Evolutionary conservation across 2,329 filamentous ascomycete genomes (phyloP).

Genomic region (Talaromyces verruculosus): DNA sequence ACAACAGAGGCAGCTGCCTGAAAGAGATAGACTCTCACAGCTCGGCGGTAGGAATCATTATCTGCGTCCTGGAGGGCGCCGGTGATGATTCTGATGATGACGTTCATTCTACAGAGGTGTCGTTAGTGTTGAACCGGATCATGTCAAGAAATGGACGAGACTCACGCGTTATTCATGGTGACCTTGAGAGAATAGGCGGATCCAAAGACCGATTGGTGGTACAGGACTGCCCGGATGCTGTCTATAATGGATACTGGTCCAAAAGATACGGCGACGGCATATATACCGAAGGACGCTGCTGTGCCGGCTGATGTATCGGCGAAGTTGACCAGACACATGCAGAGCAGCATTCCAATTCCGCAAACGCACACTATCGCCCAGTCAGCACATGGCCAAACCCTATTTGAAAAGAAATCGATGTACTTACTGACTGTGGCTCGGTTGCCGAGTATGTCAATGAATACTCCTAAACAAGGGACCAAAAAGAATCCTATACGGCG

Average conservation of each 20-base stretch:
- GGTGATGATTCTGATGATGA: conserved; percentile 59
- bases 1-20: conserved; percentile 53
- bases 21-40: conserved; percentile 57
- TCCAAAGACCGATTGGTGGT: conserved; percentile 61
- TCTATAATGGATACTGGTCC: conserved; percentile 63
- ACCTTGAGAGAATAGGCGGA: conserved; percentile 62
- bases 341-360: conserved; percentile 52
- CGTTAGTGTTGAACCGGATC: not conserved
- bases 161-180: conserved; percentile 59
- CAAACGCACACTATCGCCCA: conserved; percentile 40
- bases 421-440: conserved; percentile 48
- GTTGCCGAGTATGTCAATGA: conserved; percentile 58
- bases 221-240: conserved; percentile 60
- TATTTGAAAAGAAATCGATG: too few species aligned
- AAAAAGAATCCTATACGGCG: conserved; percentile 51
- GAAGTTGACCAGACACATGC: conserved; percentile 58
- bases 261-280: conserved; percentile 56
- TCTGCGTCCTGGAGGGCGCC: conserved; percentile 61
- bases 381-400: conserved; percentile 26
- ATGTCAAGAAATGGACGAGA: not conserved
- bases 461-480: conserved; percentile 56
- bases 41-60: conserved; percentile 56
- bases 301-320: conserved; percentile 53
- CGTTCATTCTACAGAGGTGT: conserved; percentile 52
- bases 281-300: conserved; percentile 60